Percentiles rank a stretch among this genome's conserved stretches.
Conservation (phyloP, 2,329 filamentous ascomycete species). For the Neonectria faginata region DNA sequence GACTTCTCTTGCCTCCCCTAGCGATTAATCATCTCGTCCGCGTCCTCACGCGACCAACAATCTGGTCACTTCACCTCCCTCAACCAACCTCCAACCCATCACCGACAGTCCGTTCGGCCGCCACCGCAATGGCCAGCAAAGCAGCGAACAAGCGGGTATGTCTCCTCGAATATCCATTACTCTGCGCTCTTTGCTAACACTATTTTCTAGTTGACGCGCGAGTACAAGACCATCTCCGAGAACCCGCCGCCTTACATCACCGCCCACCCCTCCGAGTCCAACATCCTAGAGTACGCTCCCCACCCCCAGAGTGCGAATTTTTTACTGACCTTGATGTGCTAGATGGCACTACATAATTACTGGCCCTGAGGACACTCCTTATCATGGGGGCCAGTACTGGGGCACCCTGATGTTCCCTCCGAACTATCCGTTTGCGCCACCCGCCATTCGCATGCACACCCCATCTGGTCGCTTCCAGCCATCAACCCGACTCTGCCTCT, state of each 20-base stretch:
- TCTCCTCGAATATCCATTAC: constrained; percentile 21
- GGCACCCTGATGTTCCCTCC: constrained; percentile 94
- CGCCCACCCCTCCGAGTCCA: constrained; percentile 89
- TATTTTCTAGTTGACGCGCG: constrained; percentile 65
- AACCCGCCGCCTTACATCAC: constrained; percentile 91
- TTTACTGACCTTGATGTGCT: constrained; percentile 34
- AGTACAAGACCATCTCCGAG: constrained; percentile 71
- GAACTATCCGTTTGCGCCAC: constrained; percentile 97
- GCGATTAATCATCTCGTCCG: constrained; percentile 10
- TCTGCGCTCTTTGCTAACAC: constrained; percentile 37
- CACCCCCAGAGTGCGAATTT: constrained; percentile 13
- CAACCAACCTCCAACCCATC: neutral
- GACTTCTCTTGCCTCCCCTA: constrained; percentile 1
- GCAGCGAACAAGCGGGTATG: constrained; percentile 78
- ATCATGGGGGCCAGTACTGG: constrained; percentile 97
- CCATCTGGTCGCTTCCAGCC: constrained; percentile 96
- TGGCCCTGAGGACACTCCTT: constrained; percentile 92
- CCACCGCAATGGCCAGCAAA: constrained; percentile 72
- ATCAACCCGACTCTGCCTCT: constrained; percentile 90
- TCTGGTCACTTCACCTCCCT: constrained; percentile 40
- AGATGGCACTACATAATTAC: constrained; percentile 97
- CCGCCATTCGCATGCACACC: constrained; percentile 98
- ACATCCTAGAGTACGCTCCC: constrained; percentile 82
- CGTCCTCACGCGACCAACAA: constrained; percentile 42
- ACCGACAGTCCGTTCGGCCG: constrained; percentile 14